Evolutionary conservation across 352 stramenopile species (phyloP).

Genomic region (Globisporangium cederbergense): DNA sequence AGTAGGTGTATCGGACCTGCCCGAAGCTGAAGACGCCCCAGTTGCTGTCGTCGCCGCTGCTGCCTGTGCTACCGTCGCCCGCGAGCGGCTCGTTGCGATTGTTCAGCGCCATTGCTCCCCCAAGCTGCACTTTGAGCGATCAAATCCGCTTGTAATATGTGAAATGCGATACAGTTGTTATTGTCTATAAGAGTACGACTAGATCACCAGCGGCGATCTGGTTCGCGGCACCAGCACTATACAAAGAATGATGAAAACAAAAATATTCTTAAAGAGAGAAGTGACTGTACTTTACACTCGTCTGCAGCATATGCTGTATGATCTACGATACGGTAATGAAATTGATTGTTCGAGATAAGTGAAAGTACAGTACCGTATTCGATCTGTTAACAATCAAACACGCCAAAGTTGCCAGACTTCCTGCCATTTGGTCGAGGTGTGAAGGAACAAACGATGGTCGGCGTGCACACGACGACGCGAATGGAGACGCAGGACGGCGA

Average conservation of each 20-base stretch:
- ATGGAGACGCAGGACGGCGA: constrained; percentile 43
- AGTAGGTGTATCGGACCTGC: constrained; percentile 23
- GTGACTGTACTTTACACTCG: too few species aligned
- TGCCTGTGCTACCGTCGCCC: background rate
- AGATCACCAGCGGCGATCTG: too few species aligned
- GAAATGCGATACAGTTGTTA: too few species aligned
- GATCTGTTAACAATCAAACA: background rate
- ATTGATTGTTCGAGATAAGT: too few species aligned
- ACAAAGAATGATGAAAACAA: too few species aligned
- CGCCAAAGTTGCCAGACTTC: background rate
- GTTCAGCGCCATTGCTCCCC: constrained; percentile 16
- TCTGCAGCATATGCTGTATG: too few species aligned
- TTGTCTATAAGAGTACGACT: too few species aligned
- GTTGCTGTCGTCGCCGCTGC: background rate
- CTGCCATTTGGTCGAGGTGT: background rate
- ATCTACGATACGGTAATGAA: too few species aligned
- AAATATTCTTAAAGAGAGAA: too few species aligned
- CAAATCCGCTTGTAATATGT: background rate
- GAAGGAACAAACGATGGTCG: constrained; percentile 21
- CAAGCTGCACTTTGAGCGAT: background rate
- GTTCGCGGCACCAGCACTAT: too few species aligned
- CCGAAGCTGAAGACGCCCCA: constrained; percentile 45
- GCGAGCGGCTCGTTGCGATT: constrained; percentile 13
- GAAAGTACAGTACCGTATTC: too few species aligned
- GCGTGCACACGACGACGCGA: constrained; percentile 46